Conservation (phyloP, 2,329 filamentous ascomycete genomes). For the Talaromyces sp. region DNA sequence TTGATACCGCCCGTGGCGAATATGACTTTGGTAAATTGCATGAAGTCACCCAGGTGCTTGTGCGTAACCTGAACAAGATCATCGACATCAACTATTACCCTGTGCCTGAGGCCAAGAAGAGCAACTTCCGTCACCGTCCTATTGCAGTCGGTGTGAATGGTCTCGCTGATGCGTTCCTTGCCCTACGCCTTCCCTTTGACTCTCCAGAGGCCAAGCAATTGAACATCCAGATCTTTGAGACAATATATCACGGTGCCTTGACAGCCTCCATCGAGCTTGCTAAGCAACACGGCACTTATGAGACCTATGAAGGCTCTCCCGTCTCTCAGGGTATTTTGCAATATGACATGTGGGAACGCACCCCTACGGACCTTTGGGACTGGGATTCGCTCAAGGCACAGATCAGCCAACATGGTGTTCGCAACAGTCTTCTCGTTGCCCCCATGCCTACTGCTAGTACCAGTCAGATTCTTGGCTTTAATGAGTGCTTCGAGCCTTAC, state of each 20-base stretch:
- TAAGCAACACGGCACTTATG: slow-evolving; percentile 77
- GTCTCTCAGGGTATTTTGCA: slow-evolving; percentile 94
- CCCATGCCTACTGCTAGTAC: slow-evolving; percentile 98
- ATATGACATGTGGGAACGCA: slow-evolving; percentile 98
- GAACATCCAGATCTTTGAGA: slow-evolving; percentile 99
- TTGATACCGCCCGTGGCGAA: slow-evolving; percentile 76
- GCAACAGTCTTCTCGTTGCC: slow-evolving; percentile 91
- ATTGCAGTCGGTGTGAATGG: slow-evolving; percentile 97
- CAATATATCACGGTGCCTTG: slow-evolving; percentile 93
- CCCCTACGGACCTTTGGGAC: slow-evolving; percentile 92
- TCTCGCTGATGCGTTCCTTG: slow-evolving; percentile 96
- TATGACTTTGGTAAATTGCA: slow-evolving; percentile 98
- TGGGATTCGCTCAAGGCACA: slow-evolving; percentile 85
- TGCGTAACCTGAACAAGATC: slow-evolving; percentile 95
- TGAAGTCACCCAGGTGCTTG: slow-evolving; percentile 86
- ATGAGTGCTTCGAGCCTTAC: slow-evolving; percentile 99
- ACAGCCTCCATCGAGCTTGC: slow-evolving; percentile 86
- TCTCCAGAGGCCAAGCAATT: slow-evolving; percentile 89
- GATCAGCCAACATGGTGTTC: slow-evolving; percentile 88
- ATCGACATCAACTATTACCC: slow-evolving; percentile 99
- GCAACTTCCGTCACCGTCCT: slow-evolving; percentile 95
- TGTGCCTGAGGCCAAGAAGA: slow-evolving; percentile 87
- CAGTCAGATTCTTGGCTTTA: slow-evolving; percentile 96
- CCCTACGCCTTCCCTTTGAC: slow-evolving; percentile 93
- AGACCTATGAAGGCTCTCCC: slow-evolving; percentile 87